Percentiles rank a stretch among this genome's conserved stretches.
Evolutionary conservation across 202 grass and related monocot species (phyloP).

Genomic region (Elaeis oleifera): DNA sequence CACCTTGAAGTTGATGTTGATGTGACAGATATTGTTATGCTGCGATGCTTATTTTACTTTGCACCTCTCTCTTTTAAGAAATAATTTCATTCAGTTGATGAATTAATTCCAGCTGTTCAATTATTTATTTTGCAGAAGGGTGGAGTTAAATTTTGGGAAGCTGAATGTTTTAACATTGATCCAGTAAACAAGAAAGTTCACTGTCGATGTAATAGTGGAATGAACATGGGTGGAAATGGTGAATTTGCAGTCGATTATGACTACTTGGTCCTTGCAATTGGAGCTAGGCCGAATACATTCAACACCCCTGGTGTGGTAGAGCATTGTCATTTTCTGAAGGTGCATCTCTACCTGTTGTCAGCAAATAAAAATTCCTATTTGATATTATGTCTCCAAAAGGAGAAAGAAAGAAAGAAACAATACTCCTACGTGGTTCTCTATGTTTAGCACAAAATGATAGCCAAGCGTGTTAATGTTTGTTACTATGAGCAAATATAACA

Average conservation of each 20-base stretch:
- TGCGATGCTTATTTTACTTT: neutral
- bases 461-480: too few relatives aligned
- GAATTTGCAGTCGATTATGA: slow-evolving; percentile 4
- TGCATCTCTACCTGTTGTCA: neutral
- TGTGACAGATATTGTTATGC: too few relatives aligned
- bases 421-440: too few relatives aligned
- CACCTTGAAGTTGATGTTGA: neutral
- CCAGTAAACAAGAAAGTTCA: slow-evolving; percentile 46
- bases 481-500: too few relatives aligned
- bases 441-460: too few relatives aligned
- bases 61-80: neutral
- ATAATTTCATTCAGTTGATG: neutral
- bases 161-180: slow-evolving; percentile 68
- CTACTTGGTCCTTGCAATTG: slow-evolving; percentile 6
- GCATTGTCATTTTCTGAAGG: slow-evolving; percentile 14
- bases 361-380: neutral
- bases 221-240: slow-evolving; percentile 4
- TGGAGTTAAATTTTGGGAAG: slow-evolving; percentile 68
- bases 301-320: slow-evolving; percentile 5
- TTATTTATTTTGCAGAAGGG: slow-evolving; percentile 36
- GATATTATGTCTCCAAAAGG: too few relatives aligned
- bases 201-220: slow-evolving; percentile 39
- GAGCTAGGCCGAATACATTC: neutral
- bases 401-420: too few relatives aligned
- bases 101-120: neutral